A percentile compares a stretch with the other conserved stretches of the same genome.
Evolutionary conservation across 2,329 filamentous ascomycete genomes (phyloP).

Genomic region (Xylaria sp.): DNA sequence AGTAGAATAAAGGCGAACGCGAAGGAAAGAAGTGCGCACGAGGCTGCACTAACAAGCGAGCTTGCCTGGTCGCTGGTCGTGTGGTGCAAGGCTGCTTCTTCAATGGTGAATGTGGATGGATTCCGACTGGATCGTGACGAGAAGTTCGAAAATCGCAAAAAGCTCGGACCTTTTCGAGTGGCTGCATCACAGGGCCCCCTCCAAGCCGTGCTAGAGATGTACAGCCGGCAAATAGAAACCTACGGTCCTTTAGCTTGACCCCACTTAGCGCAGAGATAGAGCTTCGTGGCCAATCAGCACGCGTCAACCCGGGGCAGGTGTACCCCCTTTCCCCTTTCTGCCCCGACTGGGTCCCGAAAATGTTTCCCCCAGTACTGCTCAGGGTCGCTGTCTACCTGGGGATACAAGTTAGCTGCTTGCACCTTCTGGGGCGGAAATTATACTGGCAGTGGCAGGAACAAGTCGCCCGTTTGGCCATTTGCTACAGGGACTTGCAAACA

Average conservation of each 20-base stretch:
- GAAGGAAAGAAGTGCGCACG: not conserved
- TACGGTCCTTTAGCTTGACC: conserved; percentile 1
- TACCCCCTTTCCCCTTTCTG: conserved; percentile 47
- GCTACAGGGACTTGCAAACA: conserved; percentile 47
- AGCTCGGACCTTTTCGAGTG: conserved; percentile 33
- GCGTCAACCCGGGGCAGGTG: conserved; percentile 22
- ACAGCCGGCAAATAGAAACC: conserved; percentile 36
- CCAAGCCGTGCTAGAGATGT: conserved; percentile 12
- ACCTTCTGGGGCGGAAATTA: conserved; percentile 59
- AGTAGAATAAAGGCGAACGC: not conserved
- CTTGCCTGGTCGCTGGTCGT: conserved; percentile 3
- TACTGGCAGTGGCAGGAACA: conserved; percentile 54
- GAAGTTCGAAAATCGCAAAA: conserved; percentile 38
- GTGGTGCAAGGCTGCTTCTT: conserved; percentile 18
- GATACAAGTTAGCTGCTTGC: conserved; percentile 34
- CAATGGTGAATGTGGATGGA: not conserved
- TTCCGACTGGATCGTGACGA: conserved; percentile 11
- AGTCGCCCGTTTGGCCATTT: conserved; percentile 19
- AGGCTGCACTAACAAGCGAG: not conserved
- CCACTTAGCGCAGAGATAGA: conserved; percentile 40
- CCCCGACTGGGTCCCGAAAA: conserved; percentile 22
- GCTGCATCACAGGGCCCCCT: conserved; percentile 19
- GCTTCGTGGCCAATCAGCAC: conserved; percentile 45
- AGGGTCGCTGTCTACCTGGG: conserved; percentile 3
- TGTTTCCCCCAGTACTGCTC: not conserved